A percentile compares a stretch with the other conserved stretches of the same genome.
Evolutionary conservation across 2,329 filamentous ascomycete genomes (phyloP).

Genomic region (Claviceps africana): DNA sequence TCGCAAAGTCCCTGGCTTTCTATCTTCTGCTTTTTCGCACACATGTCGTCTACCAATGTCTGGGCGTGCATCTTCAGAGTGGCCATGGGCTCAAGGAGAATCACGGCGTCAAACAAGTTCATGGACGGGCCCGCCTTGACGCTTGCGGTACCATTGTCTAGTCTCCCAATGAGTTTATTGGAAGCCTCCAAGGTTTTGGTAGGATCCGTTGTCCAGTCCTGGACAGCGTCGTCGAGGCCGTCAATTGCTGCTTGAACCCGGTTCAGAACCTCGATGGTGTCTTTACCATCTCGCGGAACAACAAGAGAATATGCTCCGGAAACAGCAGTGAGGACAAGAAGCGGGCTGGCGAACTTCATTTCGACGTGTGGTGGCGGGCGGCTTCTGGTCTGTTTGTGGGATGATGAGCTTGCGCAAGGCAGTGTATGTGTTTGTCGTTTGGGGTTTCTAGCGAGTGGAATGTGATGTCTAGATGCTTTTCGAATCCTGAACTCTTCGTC

Average conservation of each 20-base stretch:
- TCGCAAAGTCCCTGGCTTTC: background rate
- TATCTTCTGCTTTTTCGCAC: background rate
- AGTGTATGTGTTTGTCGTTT: background rate
- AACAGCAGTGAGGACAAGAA: background rate
- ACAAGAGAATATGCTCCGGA: constrained; percentile 1
- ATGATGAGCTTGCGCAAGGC: background rate
- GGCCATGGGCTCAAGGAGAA: background rate
- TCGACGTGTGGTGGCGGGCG: background rate
- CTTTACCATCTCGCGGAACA: background rate
- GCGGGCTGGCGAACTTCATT: constrained; percentile 4
- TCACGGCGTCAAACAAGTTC: background rate
- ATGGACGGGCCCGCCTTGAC: background rate
- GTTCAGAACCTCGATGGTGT: background rate
- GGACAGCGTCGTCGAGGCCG: background rate
- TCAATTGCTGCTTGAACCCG: constrained; percentile 1
- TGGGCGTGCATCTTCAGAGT: constrained; percentile 2
- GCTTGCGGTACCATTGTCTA: background rate
- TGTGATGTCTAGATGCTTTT: background rate
- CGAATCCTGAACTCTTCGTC: background rate
- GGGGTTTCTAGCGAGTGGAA: background rate
- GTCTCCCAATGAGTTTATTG: background rate
- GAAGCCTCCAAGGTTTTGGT: background rate
- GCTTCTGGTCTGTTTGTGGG: background rate
- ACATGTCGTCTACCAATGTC: constrained; percentile 1
- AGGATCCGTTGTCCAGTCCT: background rate